These are phyloP conservation scores for Parmelia sp. DNA, from an alignment of 495 filamentous ascomycete species.

Conservation along the genomic window DNA sequence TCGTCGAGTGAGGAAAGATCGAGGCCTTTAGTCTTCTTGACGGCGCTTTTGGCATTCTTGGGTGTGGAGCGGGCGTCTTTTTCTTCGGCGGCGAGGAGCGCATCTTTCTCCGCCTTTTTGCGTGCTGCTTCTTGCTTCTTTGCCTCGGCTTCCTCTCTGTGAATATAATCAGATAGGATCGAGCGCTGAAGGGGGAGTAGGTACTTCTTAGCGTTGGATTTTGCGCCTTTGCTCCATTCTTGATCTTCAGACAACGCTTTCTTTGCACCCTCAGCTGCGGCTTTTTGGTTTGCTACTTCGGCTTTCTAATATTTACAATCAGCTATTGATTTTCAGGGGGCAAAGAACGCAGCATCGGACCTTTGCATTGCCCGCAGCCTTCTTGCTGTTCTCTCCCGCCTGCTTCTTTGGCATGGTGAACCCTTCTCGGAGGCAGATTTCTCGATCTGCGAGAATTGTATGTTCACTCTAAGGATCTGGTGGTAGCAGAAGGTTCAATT, in stretches of 20 bases:
- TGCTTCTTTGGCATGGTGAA: conserved; percentile 58
- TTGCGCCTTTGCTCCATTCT: conserved; percentile 81
- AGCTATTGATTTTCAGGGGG: neutral
- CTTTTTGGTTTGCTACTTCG: conserved; percentile 72
- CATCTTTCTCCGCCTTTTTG: conserved; percentile 84
- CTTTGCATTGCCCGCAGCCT: conserved; percentile 76
- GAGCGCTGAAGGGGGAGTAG: conserved; percentile 25
- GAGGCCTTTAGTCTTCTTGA: conserved; percentile 50
- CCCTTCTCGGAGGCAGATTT: neutral
- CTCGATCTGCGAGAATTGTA: neutral
- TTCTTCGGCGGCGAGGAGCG: conserved; percentile 79
- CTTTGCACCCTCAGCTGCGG: conserved; percentile 62
- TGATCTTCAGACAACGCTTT: conserved; percentile 60
- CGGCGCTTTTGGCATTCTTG: conserved; percentile 60
- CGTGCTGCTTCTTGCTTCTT: conserved; percentile 81
- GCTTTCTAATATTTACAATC: conserved; percentile 60
- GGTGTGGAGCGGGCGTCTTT: conserved; percentile 50
- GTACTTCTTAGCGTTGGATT: conserved; percentile 79
- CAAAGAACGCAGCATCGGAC: conserved; percentile 30
- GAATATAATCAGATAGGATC: neutral
- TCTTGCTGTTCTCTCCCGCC: conserved; percentile 73
- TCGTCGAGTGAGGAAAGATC: conserved; percentile 65
- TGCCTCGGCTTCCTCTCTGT: conserved; percentile 72
- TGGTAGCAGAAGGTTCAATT: neutral
- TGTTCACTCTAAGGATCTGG: neutral